Evolutionary conservation across 2,329 filamentous ascomycete species (phyloP), one percentile per base, ranked within the genome.

Genomic region (Neonectria magnoliae): DNA sequence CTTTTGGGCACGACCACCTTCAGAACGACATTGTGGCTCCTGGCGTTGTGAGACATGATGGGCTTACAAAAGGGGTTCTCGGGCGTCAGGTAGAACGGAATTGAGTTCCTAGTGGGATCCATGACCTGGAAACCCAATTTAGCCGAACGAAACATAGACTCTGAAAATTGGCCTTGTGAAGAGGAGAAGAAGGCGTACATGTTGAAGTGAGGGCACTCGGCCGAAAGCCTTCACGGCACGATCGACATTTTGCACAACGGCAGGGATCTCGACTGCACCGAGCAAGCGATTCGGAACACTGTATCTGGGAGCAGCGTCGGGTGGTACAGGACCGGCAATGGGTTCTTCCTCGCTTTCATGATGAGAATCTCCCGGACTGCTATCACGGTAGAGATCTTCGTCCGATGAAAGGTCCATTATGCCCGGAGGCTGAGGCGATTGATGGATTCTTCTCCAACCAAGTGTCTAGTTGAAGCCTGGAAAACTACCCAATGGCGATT

Each of bases 1-100:
- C 93, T 85, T 77, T 90, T 96, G 0, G 96, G 95, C 1, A 98
- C 88, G 0, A 91, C 94, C 60, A 99, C 85, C 76, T 94, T 94
- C 57, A 99, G 84, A 20, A 98, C 85, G 20, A 98, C 82, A 75
- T 98, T 97, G 75, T 94, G 93, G 10, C 93, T 92, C 20, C 87
- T 81, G 33, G 90, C 87, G 75, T 91, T 92, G 45, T 90, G 90
- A 8, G 95, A 97, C 70, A 91, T 83, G 65, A 97, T 83, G 9
- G 93, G 92, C 71, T 91, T 91, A 72, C 92, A 90, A 73, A 93
- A 89, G 3, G 91, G 90, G 77, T 97, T 93, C 68, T 93, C 87
- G 25, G 92, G 92, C 22, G 93, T 89, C 58, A 98, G 83, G 71
- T 91, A 92, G n/a, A 97, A 81, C 2, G 91, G 91, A 11, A 89